Base-by-base conservation (phyloP, 306 rosid genomes). In the Rubus parviflorus region DNA sequence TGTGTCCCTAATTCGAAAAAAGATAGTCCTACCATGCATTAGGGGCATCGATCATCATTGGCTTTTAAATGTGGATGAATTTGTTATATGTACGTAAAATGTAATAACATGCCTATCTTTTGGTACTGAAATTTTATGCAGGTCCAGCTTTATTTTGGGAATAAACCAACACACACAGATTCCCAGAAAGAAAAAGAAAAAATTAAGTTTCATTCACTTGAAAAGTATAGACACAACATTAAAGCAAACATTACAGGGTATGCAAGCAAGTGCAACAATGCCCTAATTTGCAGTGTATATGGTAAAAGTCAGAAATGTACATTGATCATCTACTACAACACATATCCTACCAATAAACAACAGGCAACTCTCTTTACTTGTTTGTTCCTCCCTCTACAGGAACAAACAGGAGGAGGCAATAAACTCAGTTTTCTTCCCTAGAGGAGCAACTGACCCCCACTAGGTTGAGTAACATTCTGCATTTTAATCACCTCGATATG, bases 301-400 rank as follows among this genome's bases (percentile, higher is more conserved):
- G 74, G 77, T 81, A 75, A 75, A 25, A 78, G 69, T 49, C 72
- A 5, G 30, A 78, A 70, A 89, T 91, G 83, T 91, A 94, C 96
- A 90, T n/a, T 80, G 77, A 75, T 80, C 51, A 77, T 82, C 90
- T 83, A 83, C 92, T 81, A 81, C 86, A 84, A 66, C 56, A 63
- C 68, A 37, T 37, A 74, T 68, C 80, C 87, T 82, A 66, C 75
- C 17, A 63, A 63, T 80, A 82, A 42, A 79, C 81, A 80, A 82
- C 76, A 61, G 81, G 77, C 79, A 62, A 81, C 77, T 43, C 84
- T 68, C 84, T 79, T 68, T 77, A 17, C 78, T 79, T 37, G 47
- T 45, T 37, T 65, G 76, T 81, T 83, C 70, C 82, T 37, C 68
- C 48, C 38, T 30, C 4, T 68, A 42, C 62, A 58, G 77, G 77